Base-by-base conservation (phyloP, 2,329 filamentous ascomycete genomes). In the Aspergillus amoenus region DNA sequence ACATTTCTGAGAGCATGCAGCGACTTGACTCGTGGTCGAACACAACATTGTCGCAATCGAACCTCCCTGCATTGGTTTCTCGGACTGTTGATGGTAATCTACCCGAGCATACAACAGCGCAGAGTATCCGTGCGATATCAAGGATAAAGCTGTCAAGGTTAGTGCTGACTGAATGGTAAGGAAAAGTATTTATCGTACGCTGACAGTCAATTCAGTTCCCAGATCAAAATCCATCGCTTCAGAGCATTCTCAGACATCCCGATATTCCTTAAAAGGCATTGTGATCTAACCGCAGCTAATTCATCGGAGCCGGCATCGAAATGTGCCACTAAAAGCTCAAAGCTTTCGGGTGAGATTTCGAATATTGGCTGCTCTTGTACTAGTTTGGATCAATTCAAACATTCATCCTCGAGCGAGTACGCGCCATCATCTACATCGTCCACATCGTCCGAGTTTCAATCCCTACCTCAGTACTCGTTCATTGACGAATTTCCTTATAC, bases 181-280 rank as follows among this genome's bases (percentile, higher is more conserved):
- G 27, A n/a, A 39, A 12, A 18, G 24, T 30, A 30, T 30, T 11
- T 30, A 30, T 30, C 27, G 27, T 22, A 50, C 43, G 57, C 48
- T 59, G 58, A 65, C 52, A 6, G n/a, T 46, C 21, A 11, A 17
- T 41, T 9, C 40, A 79, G 77, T 61, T 75, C 77, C 11, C 74
- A 76, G 62, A 78, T 79, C 32, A 79, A 79, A 64, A 68, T 73
- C 1, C 76, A 79, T 56, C 73, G 77, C n/a, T 78, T 78, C 54
- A 67, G 75, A 42, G 77, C 77, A 15, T 79, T 79, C 58, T 75
- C 72, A 17, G 76, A 79, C 55, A 74, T 78, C 11, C 76, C 77
- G 2, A 71, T 79, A 13, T 79, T 79, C 60, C 71, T 78, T 22
- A 76, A 77, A 55, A 73, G 70, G 40, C 76, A 79, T 53, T 79